These are phyloP conservation scores for Sugiyamaella sp. DNA, from an alignment of 1,139 yeast species.

Conservation along the genomic window DNA sequence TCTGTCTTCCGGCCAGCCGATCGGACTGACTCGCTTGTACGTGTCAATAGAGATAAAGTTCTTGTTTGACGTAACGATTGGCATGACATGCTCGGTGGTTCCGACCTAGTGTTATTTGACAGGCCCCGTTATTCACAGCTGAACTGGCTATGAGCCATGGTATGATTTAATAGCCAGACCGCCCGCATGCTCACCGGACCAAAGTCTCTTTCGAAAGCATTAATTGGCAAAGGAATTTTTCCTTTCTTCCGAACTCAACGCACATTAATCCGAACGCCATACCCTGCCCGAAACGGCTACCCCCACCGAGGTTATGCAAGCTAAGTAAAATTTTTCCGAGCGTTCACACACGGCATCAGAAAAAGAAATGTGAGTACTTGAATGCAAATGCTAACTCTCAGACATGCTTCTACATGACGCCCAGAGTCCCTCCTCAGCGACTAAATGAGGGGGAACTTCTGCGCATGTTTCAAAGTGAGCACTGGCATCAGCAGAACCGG, in stretches of 20 bases:
- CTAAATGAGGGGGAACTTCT: background rate
- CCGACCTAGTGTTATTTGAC: too few species aligned
- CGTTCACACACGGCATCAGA: conserved; percentile 1
- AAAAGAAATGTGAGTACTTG: background rate
- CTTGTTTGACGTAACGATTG: background rate
- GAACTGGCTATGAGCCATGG: too few species aligned
- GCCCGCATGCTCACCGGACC: background rate
- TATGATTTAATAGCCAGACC: too few species aligned
- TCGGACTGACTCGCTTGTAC: background rate
- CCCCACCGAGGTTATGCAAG: conserved; percentile 12
- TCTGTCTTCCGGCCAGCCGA: background rate
- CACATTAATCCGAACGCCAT: conserved; percentile 2
- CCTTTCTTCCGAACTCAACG: background rate
- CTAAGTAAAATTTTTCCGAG: conserved; percentile 9
- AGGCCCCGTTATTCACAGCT: too few species aligned
- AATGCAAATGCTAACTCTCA: background rate
- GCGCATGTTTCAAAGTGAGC: background rate
- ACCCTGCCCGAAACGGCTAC: background rate
- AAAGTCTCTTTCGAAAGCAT: too few species aligned
- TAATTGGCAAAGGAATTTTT: background rate
- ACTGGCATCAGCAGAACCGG: background rate
- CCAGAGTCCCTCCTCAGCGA: background rate
- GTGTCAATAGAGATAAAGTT: background rate
- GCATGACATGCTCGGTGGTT: too few species aligned
- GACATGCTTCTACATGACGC: background rate